Evolutionary conservation across 306 rosid genomes (phyloP).

Genomic region (Acacia acuminata): DNA sequence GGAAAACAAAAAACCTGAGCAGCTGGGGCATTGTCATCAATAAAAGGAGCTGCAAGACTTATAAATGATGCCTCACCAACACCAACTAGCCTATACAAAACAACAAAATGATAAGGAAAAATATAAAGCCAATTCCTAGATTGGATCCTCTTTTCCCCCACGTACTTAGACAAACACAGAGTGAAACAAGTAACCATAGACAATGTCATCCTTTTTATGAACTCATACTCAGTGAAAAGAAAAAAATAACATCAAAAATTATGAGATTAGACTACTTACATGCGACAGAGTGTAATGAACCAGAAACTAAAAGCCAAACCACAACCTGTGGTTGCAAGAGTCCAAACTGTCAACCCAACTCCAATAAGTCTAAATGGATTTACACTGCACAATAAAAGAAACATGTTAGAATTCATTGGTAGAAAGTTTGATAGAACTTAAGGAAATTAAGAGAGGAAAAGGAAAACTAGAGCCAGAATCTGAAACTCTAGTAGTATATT

Average conservation of each 20-base stretch:
- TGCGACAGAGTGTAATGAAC: constrained; percentile 79
- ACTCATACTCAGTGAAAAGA: constrained; percentile 19
- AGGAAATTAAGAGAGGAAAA: too few relatives aligned
- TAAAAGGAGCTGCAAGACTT: constrained; percentile 95
- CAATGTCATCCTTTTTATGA: not conserved
- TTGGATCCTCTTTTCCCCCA: not conserved
- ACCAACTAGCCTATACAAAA: constrained; percentile 71
- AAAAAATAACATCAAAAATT: constrained; percentile 12
- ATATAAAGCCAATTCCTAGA: constrained; percentile 8
- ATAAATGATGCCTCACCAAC: constrained; percentile 94
- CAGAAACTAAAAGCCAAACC: constrained; percentile 69
- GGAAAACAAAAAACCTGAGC: constrained; percentile 55
- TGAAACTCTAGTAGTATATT: too few relatives aligned
- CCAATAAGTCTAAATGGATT: constrained; percentile 89
- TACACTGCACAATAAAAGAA: constrained; percentile 52
- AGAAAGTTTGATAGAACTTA: too few relatives aligned
- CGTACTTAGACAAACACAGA: not conserved
- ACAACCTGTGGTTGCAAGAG: constrained; percentile 61
- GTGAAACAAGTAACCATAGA: not conserved
- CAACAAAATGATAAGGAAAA: constrained; percentile 14
- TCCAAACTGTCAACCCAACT: constrained; percentile 89
- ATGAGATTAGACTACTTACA: constrained; percentile 52
- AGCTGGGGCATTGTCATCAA: constrained; percentile 86
- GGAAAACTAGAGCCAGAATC: too few relatives aligned
- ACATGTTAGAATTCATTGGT: constrained; percentile 2